Evolutionary conservation across 1,284 basidiomycete species (phyloP).

Genomic region (Austroboletus niveus): DNA sequence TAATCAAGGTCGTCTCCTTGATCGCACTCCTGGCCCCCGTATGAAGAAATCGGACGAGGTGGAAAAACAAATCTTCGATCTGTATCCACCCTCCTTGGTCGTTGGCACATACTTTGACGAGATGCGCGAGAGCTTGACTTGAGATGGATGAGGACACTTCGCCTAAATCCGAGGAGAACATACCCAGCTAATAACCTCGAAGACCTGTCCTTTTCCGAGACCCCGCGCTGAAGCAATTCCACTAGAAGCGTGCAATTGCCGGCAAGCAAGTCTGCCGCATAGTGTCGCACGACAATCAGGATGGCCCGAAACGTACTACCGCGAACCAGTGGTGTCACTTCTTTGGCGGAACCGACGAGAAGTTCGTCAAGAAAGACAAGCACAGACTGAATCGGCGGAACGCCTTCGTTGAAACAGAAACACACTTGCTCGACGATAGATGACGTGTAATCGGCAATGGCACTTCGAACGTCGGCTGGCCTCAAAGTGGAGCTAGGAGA

Average conservation of each 20-base stretch:
- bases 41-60: conserved; percentile 49
- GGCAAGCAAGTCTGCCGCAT: conserved; percentile 40
- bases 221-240: conserved; percentile 44
- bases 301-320: conserved; percentile 46
- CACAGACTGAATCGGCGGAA: conserved; percentile 26
- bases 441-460: conserved; percentile 25
- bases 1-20: conserved; percentile 61
- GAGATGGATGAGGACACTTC: conserved; percentile 12
- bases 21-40: conserved; percentile 39
- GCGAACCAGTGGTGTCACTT: conserved; percentile 47
- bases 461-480: conserved; percentile 15
- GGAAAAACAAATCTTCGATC: conserved; percentile 45
- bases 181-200: conserved; percentile 70
- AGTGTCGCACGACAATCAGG: conserved; percentile 46
- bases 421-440: conserved; percentile 14
- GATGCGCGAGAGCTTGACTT: conserved; percentile 49
- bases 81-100: conserved; percentile 29
- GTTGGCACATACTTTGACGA: conserved; percentile 42
- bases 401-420: conserved; percentile 7
- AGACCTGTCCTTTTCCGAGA: conserved; percentile 54
- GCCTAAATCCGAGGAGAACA: conserved; percentile 19
- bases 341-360: conserved; percentile 44
- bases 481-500: conserved; percentile 5
- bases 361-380: conserved; percentile 33
- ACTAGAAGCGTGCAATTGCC: conserved; percentile 24